Conservation (phyloP, 2,329 filamentous ascomycete genomes). For the Arthrobotrys sphaeroides region DNA sequence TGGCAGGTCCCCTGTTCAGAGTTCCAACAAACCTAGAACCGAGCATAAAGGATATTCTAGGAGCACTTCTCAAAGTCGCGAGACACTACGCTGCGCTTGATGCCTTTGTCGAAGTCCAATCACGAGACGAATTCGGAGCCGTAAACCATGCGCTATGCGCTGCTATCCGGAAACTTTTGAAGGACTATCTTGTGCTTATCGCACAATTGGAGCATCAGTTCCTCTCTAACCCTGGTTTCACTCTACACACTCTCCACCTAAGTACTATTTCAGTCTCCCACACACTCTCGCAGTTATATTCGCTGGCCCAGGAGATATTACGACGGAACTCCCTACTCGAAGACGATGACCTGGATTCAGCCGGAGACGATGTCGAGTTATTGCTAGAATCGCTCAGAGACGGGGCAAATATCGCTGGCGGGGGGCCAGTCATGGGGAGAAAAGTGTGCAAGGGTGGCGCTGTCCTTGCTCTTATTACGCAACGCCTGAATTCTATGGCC, state of each 20-base stretch:
- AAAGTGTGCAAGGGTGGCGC: constrained; percentile 97
- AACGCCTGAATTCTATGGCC: constrained; percentile 85
- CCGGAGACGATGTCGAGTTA: constrained; percentile 87
- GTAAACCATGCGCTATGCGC: constrained; percentile 97
- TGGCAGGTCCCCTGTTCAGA: constrained; percentile 82
- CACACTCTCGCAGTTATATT: constrained; percentile 90
- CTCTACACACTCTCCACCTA: constrained; percentile 89
- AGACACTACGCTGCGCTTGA: constrained; percentile 92
- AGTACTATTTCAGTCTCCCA: constrained; percentile 90
- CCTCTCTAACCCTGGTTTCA: constrained; percentile 86
- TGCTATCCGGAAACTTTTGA: constrained; percentile 87
- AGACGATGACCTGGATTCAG: constrained; percentile 74
- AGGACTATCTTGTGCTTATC: constrained; percentile 92
- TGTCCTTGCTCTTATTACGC: constrained; percentile 86
- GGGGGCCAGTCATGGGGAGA: constrained; percentile 81
- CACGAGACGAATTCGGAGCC: constrained; percentile 87
- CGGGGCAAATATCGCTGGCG: constrained; percentile 77
- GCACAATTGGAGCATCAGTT: constrained; percentile 94
- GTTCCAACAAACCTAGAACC: constrained; percentile 86
- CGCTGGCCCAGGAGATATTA: constrained; percentile 83
- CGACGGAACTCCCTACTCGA: constrained; percentile 88
- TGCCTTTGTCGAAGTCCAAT: constrained; percentile 92
- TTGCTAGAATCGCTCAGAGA: constrained; percentile 90
- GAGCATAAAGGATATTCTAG: constrained; percentile 85
- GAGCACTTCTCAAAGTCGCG: constrained; percentile 90